Percentiles rank a stretch among this genome's conserved stretches.
Conservation (phyloP, 768 basidiomycete genomes). For the Amanita pseudoporphyria region DNA sequence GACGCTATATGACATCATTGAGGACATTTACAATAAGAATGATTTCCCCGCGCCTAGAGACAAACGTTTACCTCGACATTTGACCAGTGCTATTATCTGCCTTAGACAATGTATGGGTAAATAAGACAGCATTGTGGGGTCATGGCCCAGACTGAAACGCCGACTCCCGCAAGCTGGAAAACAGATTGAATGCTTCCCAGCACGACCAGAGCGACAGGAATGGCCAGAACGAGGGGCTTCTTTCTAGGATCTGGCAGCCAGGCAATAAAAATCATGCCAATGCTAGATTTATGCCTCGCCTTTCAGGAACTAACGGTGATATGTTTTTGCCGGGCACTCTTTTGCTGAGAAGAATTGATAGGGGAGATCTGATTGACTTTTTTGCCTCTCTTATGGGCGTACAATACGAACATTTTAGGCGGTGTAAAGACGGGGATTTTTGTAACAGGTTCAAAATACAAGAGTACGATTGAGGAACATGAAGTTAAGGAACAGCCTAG, state of each 20-base stretch:
- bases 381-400: conserved; percentile 20
- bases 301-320: conserved; percentile 19
- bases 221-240: too few species aligned
- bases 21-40: conserved; percentile 16
- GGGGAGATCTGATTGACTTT: conserved; percentile 4
- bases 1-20: conserved; percentile 21
- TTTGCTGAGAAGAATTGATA: conserved; percentile 4
- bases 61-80: conserved; percentile 21
- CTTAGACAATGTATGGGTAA: conserved; percentile 20
- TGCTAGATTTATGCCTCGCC: conserved; percentile 22
- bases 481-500: conserved; percentile 13
- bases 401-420: conserved; percentile 20
- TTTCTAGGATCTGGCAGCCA: conserved; percentile 7
- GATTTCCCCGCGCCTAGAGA: background rate
- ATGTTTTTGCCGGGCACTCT: background rate
- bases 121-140: conserved; percentile 19
- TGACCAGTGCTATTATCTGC: conserved; percentile 18
- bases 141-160: conserved; percentile 14
- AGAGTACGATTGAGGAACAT: background rate
- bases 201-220: too few species aligned
- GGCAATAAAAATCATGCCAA: conserved; percentile 8
- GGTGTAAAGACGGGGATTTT: conserved; percentile 21
- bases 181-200: too few species aligned
- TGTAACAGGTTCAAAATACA: background rate
- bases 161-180: too few species aligned